Percentiles rank a stretch among this genome's conserved stretches.
These are phyloP conservation scores for Chaetomidium leptoderma DNA, from an alignment of 495 filamentous ascomycete species.

Conservation along the genomic window DNA sequence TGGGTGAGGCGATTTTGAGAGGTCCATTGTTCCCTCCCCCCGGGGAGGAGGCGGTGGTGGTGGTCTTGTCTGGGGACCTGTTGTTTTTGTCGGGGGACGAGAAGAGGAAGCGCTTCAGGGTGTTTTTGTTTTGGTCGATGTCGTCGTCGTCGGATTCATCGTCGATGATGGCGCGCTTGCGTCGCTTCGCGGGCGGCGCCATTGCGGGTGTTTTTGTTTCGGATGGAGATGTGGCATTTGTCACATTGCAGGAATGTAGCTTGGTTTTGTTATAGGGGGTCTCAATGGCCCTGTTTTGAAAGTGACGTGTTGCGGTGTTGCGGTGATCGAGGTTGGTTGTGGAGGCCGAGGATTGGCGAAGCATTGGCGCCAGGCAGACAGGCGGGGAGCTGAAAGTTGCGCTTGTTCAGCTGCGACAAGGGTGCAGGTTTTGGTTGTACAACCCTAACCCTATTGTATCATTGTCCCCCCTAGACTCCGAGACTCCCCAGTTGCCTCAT, in stretches of 20 bases:
- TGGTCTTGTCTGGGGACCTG: slow-evolving; percentile 14
- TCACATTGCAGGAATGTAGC: slow-evolving; percentile 15
- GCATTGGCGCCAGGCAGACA: not conserved
- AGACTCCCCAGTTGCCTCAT: no score
- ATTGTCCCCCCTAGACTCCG: no score
- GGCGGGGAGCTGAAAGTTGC: slow-evolving; percentile 4
- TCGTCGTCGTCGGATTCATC: slow-evolving; percentile 32
- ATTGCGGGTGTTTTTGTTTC: slow-evolving; percentile 33
- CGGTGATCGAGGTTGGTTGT: not conserved
- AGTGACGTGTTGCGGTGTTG: not conserved
- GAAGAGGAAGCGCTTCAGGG: slow-evolving; percentile 40
- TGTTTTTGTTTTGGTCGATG: slow-evolving; percentile 35
- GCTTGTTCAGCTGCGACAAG: not conserved
- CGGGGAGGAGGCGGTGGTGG: not conserved
- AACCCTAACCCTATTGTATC: not conserved
- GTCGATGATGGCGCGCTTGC: slow-evolving; percentile 33
- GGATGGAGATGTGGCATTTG: slow-evolving; percentile 21
- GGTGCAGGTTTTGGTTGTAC: not conserved
- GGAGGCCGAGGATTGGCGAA: not conserved
- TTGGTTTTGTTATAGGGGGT: not conserved
- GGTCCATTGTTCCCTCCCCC: no score
- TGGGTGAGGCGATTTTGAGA: no score
- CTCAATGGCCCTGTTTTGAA: not conserved
- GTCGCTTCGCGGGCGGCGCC: slow-evolving; percentile 54
- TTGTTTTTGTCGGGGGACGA: slow-evolving; percentile 38